Conservation (phyloP, 2,329 filamentous ascomycete genomes). For the Colletotrichum trifolii region DNA sequence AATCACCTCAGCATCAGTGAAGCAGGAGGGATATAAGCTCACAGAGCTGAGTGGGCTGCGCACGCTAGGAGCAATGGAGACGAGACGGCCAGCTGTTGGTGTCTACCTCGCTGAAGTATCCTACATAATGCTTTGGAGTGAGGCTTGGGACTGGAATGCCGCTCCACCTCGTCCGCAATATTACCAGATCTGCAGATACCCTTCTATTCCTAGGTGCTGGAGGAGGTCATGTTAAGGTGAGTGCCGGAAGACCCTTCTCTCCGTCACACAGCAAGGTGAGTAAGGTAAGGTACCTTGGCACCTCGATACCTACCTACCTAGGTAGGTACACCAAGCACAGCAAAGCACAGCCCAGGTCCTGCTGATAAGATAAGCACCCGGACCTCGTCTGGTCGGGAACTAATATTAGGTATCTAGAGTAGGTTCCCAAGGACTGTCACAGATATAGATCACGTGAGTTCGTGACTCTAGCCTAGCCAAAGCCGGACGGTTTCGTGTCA, state of each 20-base stretch:
- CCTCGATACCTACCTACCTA: too few relatives aligned
- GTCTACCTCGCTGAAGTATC: constrained; percentile 6
- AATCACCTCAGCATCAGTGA: neutral
- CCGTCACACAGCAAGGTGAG: too few relatives aligned
- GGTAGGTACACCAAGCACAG: too few relatives aligned
- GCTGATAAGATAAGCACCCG: too few relatives aligned
- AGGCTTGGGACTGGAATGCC: constrained; percentile 28
- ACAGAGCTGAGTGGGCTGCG: constrained; percentile 21
- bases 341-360: too few relatives aligned
- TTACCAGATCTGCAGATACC: constrained; percentile 14
- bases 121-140: neutral
- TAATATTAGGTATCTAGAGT: too few relatives aligned
- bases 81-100: neutral
- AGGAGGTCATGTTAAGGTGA: too few relatives aligned
- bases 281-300: too few relatives aligned
- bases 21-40: constrained; percentile 1
- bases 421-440: neutral
- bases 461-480: constrained; percentile 8
- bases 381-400: too few relatives aligned
- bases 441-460: constrained; percentile 28
- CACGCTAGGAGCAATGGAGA: constrained; percentile 4
- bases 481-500: neutral
- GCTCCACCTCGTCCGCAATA: constrained; percentile 35
- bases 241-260: too few relatives aligned
- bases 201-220: too few relatives aligned